These are phyloP conservation scores for Zygosaccharomyces siamensis DNA, from an alignment of 805 yeast species.

Conservation along the genomic window DNA sequence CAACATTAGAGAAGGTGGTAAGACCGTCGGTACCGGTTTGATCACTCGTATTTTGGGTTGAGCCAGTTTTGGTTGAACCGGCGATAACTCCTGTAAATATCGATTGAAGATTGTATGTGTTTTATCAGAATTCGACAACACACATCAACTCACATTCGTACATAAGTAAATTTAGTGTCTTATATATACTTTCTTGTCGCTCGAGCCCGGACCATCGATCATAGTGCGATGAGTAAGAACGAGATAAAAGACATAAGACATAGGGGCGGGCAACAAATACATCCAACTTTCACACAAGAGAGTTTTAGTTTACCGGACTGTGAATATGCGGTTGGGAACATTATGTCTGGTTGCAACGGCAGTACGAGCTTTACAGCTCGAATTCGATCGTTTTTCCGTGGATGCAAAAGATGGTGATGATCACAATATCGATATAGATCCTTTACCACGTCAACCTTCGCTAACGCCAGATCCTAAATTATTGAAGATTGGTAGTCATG, in stretches of 20 bases:
- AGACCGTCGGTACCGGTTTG: conserved; percentile 98
- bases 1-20: conserved; percentile 99
- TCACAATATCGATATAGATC: conserved; percentile 39
- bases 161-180: background rate
- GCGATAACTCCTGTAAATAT: conserved; percentile 11
- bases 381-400: conserved; percentile 15
- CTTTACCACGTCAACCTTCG: conserved; percentile 36
- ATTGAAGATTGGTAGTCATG: conserved; percentile 24
- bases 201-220: background rate
- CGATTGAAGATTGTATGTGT: background rate
- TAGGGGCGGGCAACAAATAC: background rate
- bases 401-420: conserved; percentile 40
- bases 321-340: background rate
- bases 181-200: background rate
- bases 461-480: conserved; percentile 33
- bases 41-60: conserved; percentile 81
- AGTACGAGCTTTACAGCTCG: background rate
- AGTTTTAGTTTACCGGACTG: background rate
- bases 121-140: background rate
- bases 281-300: background rate
- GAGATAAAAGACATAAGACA: background rate
- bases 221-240: background rate
- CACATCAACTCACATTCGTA: background rate
- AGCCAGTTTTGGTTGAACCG: background rate
- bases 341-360: background rate